Base-by-base conservation (phyloP, 2,329 filamentous ascomycete species). In the Tympanopsis confertula region DNA sequence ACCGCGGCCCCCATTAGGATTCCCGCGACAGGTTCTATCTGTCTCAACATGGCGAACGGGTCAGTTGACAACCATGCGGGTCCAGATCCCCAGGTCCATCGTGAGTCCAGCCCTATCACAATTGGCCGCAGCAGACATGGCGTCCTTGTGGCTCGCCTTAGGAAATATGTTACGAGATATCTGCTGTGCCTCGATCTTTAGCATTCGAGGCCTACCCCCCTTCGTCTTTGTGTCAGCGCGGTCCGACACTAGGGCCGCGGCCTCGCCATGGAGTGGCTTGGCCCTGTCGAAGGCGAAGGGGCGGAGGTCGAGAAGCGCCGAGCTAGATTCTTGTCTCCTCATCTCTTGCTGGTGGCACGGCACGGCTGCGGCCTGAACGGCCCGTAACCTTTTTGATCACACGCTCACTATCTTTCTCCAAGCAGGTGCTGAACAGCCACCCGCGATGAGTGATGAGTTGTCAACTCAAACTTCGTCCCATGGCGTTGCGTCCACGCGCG, bases 381-480 rank as follows among this genome's bases (percentile, higher is more conserved):
- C 30, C 30, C 30, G 30, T 15, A 33, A 33, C 15, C 30, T 28
- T 28, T 28, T 33, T 33, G 30, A 33, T 33, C 30, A 33, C 30
- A 18, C 30, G 30, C 10, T 33, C 12, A 33, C 15, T 7, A 10
- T 33, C 10, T 12, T 18, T 12, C 15, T 18, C 15, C 17, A n/a
- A 26, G 22, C 15, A 7, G 30, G 30, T 33, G 30, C 30, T 33
- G 30, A 33, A 15, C 15, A 12, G 30, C 10, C 30, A 18, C 10
- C 30, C 15, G 30, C n/a, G n/a, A n/a, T n/a, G n/a, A n/a, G n/a
- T n/a, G n/a, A n/a, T n/a, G n/a, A n/a, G n/a, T n/a, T n/a, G n/a
- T n/a, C n/a, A n/a, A n/a, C n/a, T n/a, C n/a, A n/a, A n/a, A n/a
- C 30, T 33, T 15, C 10, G 30, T 15, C 30, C 17, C 30, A 10